Evolutionary conservation across 208 protist species (phyloP).

Genomic region (Angomonas ambiguus): DNA sequence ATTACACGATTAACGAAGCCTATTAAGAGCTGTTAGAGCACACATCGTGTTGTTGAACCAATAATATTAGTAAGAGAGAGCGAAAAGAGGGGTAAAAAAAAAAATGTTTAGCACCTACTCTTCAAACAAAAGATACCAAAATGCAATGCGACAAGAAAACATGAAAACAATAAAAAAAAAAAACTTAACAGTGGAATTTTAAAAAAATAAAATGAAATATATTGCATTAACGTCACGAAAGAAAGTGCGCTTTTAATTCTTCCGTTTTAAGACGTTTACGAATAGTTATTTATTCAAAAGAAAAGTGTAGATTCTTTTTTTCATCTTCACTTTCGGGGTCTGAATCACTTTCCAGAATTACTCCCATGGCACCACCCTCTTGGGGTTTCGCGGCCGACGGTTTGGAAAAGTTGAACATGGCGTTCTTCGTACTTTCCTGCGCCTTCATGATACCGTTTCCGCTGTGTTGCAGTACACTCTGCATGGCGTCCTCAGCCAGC

Average conservation of each 20-base stretch:
- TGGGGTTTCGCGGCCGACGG: neutral
- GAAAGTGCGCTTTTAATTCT: neutral
- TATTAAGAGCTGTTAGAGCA: too few relatives aligned
- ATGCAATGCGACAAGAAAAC: neutral
- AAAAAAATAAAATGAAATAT: conserved; percentile 2
- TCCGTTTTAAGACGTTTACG: neutral
- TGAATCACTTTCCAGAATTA: neutral
- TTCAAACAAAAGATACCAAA: too few relatives aligned
- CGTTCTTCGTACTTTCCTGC: neutral
- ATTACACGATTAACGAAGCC: too few relatives aligned
- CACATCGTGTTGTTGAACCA: too few relatives aligned
- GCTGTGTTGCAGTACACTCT: conserved; percentile 50
- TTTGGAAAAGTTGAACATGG: neutral
- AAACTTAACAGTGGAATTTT: neutral
- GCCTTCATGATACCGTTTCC: conserved; percentile 38
- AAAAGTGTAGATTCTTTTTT: neutral
- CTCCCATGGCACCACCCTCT: neutral
- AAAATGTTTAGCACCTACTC: neutral
- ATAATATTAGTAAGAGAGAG: too few relatives aligned
- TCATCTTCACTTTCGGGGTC: neutral
- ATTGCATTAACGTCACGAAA: neutral
- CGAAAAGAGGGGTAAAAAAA: neutral
- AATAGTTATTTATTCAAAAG: neutral
- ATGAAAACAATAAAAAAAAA: conserved; percentile 17
- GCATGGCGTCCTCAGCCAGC: conserved; percentile 14